Percentiles rank a stretch among this genome's conserved stretches.
phyloP scores from a whole-genome alignment of 1,284 basidiomycete genomes.

The Acaromyces ingoldii region DNA sequence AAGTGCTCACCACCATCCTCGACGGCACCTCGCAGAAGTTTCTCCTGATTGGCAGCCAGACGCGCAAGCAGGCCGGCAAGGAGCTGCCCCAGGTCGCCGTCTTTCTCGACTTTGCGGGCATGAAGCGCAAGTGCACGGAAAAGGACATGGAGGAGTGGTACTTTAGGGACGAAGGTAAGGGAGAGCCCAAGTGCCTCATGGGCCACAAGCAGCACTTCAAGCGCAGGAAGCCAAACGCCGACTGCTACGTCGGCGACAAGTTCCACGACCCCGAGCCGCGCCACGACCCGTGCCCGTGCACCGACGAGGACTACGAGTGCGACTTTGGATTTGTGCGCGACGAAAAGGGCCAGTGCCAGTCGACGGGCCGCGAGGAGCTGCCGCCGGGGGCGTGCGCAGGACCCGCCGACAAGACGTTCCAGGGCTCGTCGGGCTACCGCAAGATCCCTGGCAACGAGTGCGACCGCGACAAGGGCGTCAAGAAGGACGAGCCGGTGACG shows the following conservation, averaged over 20 bases:
- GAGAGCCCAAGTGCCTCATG: slow-evolving; percentile 67
- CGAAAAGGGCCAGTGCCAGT: slow-evolving; percentile 66
- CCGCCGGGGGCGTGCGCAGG: slow-evolving; percentile 68
- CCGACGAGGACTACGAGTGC: slow-evolving; percentile 86
- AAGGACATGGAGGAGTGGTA: slow-evolving; percentile 85
- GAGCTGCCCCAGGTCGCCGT: slow-evolving; percentile 68
- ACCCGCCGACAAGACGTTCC: slow-evolving; percentile 62
- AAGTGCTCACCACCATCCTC: slow-evolving; percentile 78
- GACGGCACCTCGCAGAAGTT: slow-evolving; percentile 86
- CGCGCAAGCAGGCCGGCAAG: slow-evolving; percentile 61
- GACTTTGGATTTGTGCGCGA: slow-evolving; percentile 82
- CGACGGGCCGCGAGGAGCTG: slow-evolving; percentile 74
- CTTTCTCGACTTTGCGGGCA: slow-evolving; percentile 76
- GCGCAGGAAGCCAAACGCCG: slow-evolving; percentile 73
- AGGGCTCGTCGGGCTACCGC: slow-evolving; percentile 85
- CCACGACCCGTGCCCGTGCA: slow-evolving; percentile 78
- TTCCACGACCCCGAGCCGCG: slow-evolving; percentile 55
- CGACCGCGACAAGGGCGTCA: slow-evolving; percentile 57
- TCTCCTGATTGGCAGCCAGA: slow-evolving; percentile 75
- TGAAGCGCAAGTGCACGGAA: slow-evolving; percentile 65
- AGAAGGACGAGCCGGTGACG: slow-evolving; percentile 66
- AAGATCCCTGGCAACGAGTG: slow-evolving; percentile 92
- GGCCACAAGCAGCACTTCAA: slow-evolving; percentile 96
- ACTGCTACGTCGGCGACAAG: slow-evolving; percentile 90
- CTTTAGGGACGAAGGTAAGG: slow-evolving; percentile 62